Conservation (phyloP, 1,284 basidiomycete species). For the Rhizoctonia solani region DNA sequence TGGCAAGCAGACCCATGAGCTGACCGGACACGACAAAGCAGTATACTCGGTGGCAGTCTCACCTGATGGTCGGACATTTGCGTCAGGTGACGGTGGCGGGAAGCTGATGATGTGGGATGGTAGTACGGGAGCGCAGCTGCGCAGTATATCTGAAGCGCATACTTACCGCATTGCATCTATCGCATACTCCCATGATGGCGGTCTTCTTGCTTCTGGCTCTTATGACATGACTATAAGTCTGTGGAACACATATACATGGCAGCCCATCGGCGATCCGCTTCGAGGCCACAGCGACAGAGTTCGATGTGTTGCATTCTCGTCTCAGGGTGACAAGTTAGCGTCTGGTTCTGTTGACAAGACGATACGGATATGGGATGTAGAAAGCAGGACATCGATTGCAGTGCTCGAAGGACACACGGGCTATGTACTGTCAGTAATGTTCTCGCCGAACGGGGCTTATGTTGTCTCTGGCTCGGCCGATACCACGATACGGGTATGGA, state of each 20-base stretch:
- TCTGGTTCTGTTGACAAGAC: constrained; percentile 19
- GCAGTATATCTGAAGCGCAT: neutral
- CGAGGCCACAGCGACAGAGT: constrained; percentile 5
- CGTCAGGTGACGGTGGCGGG: neutral
- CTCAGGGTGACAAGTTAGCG: neutral
- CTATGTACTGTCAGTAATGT: constrained; percentile 2
- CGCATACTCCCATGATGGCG: neutral
- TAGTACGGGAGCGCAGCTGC: neutral
- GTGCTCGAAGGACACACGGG: neutral
- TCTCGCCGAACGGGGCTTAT: constrained; percentile 35
- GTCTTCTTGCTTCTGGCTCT: neutral
- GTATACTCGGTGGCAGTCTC: neutral
- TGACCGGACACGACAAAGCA: neutral
- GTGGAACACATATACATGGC: neutral
- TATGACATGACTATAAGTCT: neutral
- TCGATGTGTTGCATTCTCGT: constrained; percentile 3
- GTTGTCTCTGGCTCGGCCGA: constrained; percentile 33
- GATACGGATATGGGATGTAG: constrained; percentile 20
- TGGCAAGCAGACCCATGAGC: too few species aligned
- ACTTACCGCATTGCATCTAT: neutral
- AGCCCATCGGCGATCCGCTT: neutral
- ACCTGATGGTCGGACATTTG: neutral
- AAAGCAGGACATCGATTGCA: neutral
- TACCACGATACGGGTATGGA: constrained; percentile 21
- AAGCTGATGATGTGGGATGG: constrained; percentile 9